These are phyloP conservation scores for Debaryomyces udenii DNA, from an alignment of 1,139 yeast species.

Conservation along the genomic window DNA sequence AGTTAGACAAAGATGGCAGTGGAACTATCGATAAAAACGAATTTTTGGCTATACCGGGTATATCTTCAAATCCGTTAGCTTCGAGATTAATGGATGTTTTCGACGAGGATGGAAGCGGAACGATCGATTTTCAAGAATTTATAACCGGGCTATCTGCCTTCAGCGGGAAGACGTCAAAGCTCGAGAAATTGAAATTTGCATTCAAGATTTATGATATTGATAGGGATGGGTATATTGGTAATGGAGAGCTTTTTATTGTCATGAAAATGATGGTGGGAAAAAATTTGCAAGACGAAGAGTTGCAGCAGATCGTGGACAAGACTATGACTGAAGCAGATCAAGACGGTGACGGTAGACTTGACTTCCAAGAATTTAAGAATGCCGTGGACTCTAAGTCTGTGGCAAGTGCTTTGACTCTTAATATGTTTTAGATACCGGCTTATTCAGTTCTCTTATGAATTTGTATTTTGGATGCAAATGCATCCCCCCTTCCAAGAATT, in stretches of 20 bases:
- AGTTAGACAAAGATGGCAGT: constrained; percentile 87
- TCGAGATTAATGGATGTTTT: constrained; percentile 89
- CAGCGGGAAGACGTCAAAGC: constrained; percentile 82
- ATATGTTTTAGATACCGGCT: constrained; percentile 31
- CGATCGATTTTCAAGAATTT: constrained; percentile 94
- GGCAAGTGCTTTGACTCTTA: constrained; percentile 60
- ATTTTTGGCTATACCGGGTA: constrained; percentile 91
- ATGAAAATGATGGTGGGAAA: constrained; percentile 97
- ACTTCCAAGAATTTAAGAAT: constrained; percentile 81
- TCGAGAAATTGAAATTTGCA: constrained; percentile 85
- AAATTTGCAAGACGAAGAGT: constrained; percentile 80
- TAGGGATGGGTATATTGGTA: constrained; percentile 90
- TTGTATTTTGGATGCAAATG: no score
- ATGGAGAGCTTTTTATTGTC: constrained; percentile 91
- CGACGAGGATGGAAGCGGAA: constrained; percentile 92
- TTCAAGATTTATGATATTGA: constrained; percentile 96
- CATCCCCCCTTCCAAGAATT: no score
- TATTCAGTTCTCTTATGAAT: no score
- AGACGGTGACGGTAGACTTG: constrained; percentile 88
- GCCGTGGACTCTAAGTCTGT: constrained; percentile 71
- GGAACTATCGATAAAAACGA: constrained; percentile 92
- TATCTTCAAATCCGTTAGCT: constrained; percentile 87
- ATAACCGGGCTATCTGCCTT: constrained; percentile 88
- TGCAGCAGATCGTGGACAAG: constrained; percentile 94
- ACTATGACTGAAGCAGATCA: constrained; percentile 93